These are phyloP conservation scores for Cucurbita maxima DNA, from an alignment of 306 rosid genomes.

Conservation along the genomic window DNA sequence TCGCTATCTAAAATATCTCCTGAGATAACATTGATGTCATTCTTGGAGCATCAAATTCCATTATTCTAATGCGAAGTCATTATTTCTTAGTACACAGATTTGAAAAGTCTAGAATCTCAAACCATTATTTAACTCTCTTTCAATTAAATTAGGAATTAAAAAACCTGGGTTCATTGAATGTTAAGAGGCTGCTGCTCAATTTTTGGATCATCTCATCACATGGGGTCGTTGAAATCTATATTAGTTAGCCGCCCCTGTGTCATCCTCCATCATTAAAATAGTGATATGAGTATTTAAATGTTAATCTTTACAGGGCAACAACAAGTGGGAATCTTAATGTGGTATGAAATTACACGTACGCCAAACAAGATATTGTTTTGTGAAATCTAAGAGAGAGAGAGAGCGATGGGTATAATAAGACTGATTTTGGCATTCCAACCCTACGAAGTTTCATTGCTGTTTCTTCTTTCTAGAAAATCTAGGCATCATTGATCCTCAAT, in stretches of 20 bases:
- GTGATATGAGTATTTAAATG: background rate
- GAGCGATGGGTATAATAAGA: background rate
- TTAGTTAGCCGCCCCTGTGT: conserved; percentile 1
- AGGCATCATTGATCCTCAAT: background rate
- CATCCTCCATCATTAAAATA: background rate
- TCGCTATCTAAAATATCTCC: background rate
- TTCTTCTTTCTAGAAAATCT: background rate
- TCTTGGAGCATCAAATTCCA: background rate
- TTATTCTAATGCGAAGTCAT: background rate
- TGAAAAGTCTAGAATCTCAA: background rate
- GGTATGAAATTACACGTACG: background rate
- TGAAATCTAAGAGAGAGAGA: background rate
- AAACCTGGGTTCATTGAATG: background rate
- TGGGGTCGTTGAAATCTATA: background rate
- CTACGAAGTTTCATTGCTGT: background rate
- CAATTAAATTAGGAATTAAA: background rate
- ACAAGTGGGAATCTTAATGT: too few relatives aligned
- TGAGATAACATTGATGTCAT: background rate
- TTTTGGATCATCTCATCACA: background rate
- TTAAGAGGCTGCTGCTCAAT: background rate
- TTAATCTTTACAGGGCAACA: background rate
- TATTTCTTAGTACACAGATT: background rate
- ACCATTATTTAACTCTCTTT: background rate
- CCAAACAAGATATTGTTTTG: background rate
- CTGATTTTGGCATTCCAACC: background rate